Evolutionary conservation across 2,329 filamentous ascomycete genomes (phyloP).

Genomic region (Aurifilum marmelostoma): DNA sequence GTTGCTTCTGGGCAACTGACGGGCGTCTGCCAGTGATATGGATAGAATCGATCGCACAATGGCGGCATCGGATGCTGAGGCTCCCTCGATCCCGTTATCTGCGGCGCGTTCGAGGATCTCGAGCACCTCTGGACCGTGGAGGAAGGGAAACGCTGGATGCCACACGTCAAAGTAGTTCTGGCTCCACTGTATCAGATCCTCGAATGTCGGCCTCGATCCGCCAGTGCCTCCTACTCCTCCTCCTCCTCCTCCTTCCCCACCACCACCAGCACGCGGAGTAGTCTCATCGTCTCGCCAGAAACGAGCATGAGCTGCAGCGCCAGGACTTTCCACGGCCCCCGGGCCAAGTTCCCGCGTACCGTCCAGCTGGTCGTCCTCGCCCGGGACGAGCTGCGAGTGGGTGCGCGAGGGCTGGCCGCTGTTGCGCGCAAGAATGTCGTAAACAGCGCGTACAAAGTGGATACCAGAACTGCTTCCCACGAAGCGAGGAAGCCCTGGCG

Average conservation of each 20-base stretch:
- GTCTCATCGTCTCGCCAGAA: conserved; percentile 45
- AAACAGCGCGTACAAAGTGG: conserved; percentile 61
- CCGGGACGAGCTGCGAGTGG: conserved; percentile 51
- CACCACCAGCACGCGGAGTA: conserved; percentile 10
- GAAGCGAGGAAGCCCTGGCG: conserved; percentile 54
- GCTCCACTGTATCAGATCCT: conserved; percentile 53
- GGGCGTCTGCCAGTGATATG: conserved; percentile 56
- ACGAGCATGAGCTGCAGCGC: conserved; percentile 33
- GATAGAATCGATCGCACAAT: conserved; percentile 48
- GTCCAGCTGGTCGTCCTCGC: conserved; percentile 58
- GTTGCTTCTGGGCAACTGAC: conserved; percentile 51
- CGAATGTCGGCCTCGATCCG: conserved; percentile 42
- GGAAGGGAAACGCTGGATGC: conserved; percentile 60
- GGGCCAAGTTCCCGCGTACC: conserved; percentile 25
- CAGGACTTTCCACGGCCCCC: conserved; percentile 20
- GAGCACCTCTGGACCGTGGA: conserved; percentile 57
- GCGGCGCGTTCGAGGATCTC: conserved; percentile 49
- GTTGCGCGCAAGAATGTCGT: conserved; percentile 46
- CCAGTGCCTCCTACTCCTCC: conserved; percentile 13
- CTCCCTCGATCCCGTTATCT: conserved; percentile 41
- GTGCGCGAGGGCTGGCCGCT: conserved; percentile 29
- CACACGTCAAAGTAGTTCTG: conserved; percentile 60
- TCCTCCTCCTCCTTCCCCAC: too few relatives aligned
- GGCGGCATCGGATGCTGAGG: conserved; percentile 20
- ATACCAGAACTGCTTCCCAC: conserved; percentile 62